Evolutionary conservation across 2,329 filamentous ascomycete genomes (phyloP), one percentile per base, ranked within the genome.

Genomic region (Septoria linicola): DNA sequence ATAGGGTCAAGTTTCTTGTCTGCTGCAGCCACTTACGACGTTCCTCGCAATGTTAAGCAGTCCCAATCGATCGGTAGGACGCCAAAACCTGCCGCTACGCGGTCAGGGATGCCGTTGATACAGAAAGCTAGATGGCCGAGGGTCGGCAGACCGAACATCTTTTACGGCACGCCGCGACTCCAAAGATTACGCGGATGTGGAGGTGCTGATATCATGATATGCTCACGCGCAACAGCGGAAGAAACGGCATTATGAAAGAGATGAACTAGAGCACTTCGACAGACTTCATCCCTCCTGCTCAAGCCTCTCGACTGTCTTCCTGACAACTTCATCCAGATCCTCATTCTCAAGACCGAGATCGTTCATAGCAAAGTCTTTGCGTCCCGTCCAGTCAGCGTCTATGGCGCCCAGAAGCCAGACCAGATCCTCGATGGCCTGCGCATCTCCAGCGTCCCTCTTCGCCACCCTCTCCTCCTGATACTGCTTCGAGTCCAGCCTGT

Each of bases 291-390:
- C 19, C 8, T 36, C 37, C 32, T 36, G 11, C 42, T 53, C 48
- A 27, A 54, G 62, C 21, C 62, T 64, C 39, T 53, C 53, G 32
- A 72, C 49, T 5, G 59, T 63, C 27, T 54, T 61, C 54, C 62
- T 63, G 19, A 75, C 64, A 16, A 64, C 63, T 19, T 63, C 62
- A 47, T 74, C 69, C 23, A 76, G 54, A 49, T 66, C 61, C 51
- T 74, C 72, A 53, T 72, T 67, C 41, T 63, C 47, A 35, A 77
- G 53, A 0, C 72, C 73, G 48, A 77, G 47, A 53, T 70, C 66
- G 17, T 72, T 64, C 54, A 76, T 76, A 3, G 64, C 65, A 36
- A 68, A 67, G n/a, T 61, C 60, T 64, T 72, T 71, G 20, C 67
- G 50, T n/a, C 42, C 43, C 53, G 62, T 46, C 63, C 59, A 67